Conservation (phyloP, 306 rosid species). For the Ammopiptanthus mongolicus region DNA sequence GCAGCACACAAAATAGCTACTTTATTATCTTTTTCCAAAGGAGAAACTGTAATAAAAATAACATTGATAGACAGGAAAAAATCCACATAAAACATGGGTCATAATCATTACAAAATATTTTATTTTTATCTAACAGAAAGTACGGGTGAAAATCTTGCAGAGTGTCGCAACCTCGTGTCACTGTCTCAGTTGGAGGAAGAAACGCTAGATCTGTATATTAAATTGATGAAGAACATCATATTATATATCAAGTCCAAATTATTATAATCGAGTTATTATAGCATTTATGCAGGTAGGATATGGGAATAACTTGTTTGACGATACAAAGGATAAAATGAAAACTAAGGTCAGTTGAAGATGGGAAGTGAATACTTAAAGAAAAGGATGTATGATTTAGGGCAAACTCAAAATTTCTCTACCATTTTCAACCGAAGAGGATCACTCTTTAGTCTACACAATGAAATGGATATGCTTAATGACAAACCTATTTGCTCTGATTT, state of each 20-base stretch:
- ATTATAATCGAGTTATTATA: background rate
- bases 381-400: background rate
- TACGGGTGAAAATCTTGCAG: background rate
- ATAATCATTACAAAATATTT: background rate
- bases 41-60: background rate
- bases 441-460: background rate
- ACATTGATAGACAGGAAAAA: background rate
- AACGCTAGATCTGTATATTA: background rate
- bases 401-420: background rate
- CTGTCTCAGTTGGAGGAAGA: background rate
- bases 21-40: background rate
- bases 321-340: background rate
- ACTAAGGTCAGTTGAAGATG: background rate
- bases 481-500: background rate
- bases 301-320: conserved; percentile 4
- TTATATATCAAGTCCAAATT: background rate
- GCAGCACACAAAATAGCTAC: background rate
- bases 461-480: conserved; percentile 3
- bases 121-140: background rate
- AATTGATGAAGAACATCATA: background rate
- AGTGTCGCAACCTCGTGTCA: background rate
- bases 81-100: background rate
- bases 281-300: background rate
- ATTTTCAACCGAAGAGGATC: background rate
- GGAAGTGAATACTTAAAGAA: conserved; percentile 11